Evolutionary conservation across 2,329 filamentous ascomycete genomes (phyloP), one percentile per base, ranked within the genome.

Genomic region (Pseudogymnoascus sp.): DNA sequence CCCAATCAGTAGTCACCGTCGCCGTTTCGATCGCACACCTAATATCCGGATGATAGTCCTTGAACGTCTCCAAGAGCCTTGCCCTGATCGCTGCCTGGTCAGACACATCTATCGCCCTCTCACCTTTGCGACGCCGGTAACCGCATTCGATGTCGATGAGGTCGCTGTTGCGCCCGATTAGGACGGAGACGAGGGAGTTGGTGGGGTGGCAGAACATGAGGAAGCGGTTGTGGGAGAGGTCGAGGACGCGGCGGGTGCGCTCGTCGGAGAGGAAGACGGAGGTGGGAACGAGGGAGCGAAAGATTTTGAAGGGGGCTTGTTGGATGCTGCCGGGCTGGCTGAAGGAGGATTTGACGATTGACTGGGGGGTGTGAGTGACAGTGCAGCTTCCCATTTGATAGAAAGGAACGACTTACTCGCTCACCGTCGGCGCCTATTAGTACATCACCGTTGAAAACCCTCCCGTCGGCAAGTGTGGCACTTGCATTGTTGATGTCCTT

Each of bases 31-130:
- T 38, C 36, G 59, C 56, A 40, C 34, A 49, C 21, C 61, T 14
- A n/a, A 66, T 63, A 53, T 68, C 65, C 0, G 66, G 65, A 40
- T 68, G 67, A 36, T 65, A 69, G 14, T 69, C 67, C 37, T 63
- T 66, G 62, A 69, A 72, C 18, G 65, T 67, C 8, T 68, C 60
- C 1, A 72, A 16, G 61, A 71, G 67, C 5, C 66, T 69, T 7
- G 63, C 21, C 62, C 64, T 65, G 8, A 31, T 31, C n/a, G 25
- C 46, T 1, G n/a, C 23, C 9, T 53, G 46, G 23, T 53, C 46
- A 8, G 25, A 11, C 5, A 31, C 46, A 8, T 53, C 46, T 4
- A 53, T 31, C 2, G 46, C 46, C 23, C 12, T 53, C 25, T 53
- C 46, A 8, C n/a, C 46, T 53, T 53, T n/a, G 46, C 46, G 46